Conservation (phyloP, 768 basidiomycete genomes). For the Mycena chlorophos region DNA sequence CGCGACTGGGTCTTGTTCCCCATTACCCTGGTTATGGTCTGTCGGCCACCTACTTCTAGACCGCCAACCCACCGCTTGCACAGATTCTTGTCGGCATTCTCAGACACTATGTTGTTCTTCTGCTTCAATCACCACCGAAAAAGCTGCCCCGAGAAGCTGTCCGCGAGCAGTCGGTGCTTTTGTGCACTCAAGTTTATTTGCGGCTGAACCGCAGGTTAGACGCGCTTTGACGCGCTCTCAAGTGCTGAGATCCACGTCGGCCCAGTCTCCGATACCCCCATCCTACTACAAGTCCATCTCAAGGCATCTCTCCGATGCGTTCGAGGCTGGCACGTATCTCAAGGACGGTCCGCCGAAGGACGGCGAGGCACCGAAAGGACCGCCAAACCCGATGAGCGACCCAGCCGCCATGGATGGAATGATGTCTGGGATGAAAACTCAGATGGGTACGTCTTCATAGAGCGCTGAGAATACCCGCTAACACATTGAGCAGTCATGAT, state of each 20-base stretch:
- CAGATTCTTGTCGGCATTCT: conserved; percentile 92
- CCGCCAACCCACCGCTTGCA: background rate
- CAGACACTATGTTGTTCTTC: conserved; percentile 86
- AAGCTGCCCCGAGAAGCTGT: conserved; percentile 73
- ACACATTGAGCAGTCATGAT: conserved; percentile 66
- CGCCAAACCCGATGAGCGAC: conserved; percentile 85
- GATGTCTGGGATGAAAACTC: conserved; percentile 99
- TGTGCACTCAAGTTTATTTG: conserved; percentile 2
- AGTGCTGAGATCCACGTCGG: conserved; percentile 77
- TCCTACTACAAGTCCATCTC: conserved; percentile 74
- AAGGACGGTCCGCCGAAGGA: conserved; percentile 77
- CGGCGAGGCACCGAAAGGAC: conserved; percentile 53
- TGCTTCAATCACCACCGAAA: conserved; percentile 84
- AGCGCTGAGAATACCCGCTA: background rate
- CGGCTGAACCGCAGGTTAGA: conserved; percentile 35
- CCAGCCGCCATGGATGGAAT: conserved; percentile 94
- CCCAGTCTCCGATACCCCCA: conserved; percentile 79
- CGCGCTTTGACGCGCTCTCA: conserved; percentile 80
- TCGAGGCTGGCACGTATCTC: conserved; percentile 75
- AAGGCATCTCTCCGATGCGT: conserved; percentile 68
- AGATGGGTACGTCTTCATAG: conserved; percentile 54
- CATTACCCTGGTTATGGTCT: conserved; percentile 94
- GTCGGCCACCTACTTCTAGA: conserved; percentile 24
- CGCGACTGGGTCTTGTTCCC: conserved; percentile 94
- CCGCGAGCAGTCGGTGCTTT: conserved; percentile 77